Evolutionary conservation across 2,329 filamentous ascomycete genomes (phyloP).

Genomic region (Trichophyton verrucosum): DNA sequence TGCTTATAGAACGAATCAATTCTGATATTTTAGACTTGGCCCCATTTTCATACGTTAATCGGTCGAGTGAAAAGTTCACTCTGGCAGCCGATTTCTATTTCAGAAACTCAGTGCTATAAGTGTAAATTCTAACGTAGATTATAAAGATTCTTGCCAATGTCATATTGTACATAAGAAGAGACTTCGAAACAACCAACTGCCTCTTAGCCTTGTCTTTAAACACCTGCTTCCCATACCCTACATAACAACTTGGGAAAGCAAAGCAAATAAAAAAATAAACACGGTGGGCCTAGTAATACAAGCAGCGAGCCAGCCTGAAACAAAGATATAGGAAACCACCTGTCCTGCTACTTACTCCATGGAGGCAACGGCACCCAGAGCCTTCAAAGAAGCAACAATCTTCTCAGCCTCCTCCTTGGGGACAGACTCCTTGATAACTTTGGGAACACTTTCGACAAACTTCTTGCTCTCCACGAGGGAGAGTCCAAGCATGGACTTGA

Average conservation of each 20-base stretch:
- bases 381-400: slow-evolving; percentile 92
- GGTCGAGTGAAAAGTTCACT: background rate
- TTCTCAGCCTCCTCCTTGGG: slow-evolving; percentile 99
- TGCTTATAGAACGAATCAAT: background rate
- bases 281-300: slow-evolving; percentile 1
- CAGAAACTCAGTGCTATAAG: background rate
- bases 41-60: background rate
- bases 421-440: slow-evolving; percentile 97
- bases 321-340: slow-evolving; percentile 1
- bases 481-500: slow-evolving; percentile 90
- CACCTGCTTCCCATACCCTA: slow-evolving; percentile 1
- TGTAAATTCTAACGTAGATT: background rate
- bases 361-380: slow-evolving; percentile 69
- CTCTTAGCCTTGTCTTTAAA: background rate
- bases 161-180: slow-evolving; percentile 5
- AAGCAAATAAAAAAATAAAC: background rate
- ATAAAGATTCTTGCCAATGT: background rate
- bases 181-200: slow-evolving; percentile 1
- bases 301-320: slow-evolving; percentile 2
- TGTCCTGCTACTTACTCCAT: slow-evolving; percentile 59
- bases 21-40: background rate
- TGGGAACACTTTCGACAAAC: slow-evolving; percentile 96
- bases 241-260: background rate
- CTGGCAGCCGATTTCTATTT: too few relatives aligned
- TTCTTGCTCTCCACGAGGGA: slow-evolving; percentile 99